phyloP scores from a whole-genome alignment of 2,329 filamentous ascomycete species.

The Colletotrichum kahawae region DNA sequence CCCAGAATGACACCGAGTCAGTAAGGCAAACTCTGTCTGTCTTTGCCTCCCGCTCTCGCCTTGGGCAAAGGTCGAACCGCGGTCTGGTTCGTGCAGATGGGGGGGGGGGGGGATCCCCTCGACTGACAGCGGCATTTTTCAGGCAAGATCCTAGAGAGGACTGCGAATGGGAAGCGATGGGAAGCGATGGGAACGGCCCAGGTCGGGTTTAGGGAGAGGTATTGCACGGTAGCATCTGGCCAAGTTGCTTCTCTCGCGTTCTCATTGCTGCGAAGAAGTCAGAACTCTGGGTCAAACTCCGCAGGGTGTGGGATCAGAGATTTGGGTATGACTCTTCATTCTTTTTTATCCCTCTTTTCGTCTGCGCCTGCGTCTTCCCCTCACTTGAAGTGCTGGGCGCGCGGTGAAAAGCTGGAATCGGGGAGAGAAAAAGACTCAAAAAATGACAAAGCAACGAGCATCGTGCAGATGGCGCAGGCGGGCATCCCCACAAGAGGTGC shows the following conservation, averaged over 20 bases:
- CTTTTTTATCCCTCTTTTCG: not conserved
- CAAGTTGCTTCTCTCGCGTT: not conserved
- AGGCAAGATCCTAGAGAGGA: constrained; percentile 7
- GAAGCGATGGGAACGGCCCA: not conserved
- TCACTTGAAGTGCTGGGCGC: not conserved
- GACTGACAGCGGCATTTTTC: constrained; percentile 6
- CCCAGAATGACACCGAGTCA: constrained; percentile 6
- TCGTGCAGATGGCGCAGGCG: not conserved
- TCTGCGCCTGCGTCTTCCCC: not conserved
- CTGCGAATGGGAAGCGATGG: constrained; percentile 13
- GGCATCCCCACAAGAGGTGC: constrained; percentile 8
- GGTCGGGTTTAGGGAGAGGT: not conserved
- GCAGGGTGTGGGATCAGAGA: not conserved
- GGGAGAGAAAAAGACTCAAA: constrained; percentile 13
- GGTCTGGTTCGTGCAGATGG: constrained; percentile 5
- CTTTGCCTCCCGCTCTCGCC: not conserved
- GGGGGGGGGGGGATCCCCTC: not conserved
- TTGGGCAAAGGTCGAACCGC: not conserved
- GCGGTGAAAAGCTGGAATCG: not conserved
- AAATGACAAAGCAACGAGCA: constrained; percentile 11
- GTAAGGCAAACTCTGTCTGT: not conserved
- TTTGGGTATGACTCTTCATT: constrained; percentile 1
- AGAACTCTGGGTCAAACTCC: constrained; percentile 2
- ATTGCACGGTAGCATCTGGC: not conserved
- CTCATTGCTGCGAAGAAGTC: constrained; percentile 1